Evolutionary conservation across 371 early-diverging fungal genomes (phyloP).

Genomic region (Mucor piriformis): DNA sequence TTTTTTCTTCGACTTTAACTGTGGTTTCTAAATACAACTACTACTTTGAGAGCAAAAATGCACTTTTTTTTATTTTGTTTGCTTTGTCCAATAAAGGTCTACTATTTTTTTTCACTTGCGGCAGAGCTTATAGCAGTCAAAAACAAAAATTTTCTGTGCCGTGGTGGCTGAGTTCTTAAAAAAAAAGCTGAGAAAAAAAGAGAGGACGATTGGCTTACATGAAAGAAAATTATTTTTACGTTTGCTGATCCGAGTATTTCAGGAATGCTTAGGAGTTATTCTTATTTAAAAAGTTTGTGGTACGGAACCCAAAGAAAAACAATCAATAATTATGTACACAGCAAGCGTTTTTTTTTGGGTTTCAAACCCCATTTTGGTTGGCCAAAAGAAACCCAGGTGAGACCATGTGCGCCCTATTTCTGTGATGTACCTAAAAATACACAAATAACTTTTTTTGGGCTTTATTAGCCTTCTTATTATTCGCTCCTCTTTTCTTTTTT

Average conservation of each 20-base stretch:
- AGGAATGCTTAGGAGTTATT: no score
- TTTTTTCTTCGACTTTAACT: background rate
- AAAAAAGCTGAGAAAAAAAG: conserved; percentile 1
- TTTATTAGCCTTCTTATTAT: background rate
- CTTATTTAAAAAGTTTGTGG: no score
- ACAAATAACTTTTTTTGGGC: conserved; percentile 3
- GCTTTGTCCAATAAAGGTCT: no score
- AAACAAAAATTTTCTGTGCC: no score
- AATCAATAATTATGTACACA: no score
- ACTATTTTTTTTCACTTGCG: no score
- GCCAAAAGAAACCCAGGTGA: conserved; percentile 8
- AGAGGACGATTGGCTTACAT: background rate
- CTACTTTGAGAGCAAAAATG: no score
- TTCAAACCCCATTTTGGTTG: background rate
- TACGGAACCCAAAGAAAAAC: background rate
- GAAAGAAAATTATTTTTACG: background rate
- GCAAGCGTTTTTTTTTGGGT: background rate
- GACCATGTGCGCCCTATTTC: conserved; percentile 4
- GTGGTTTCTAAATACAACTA: no score
- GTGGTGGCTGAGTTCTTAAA: background rate
- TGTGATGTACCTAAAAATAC: conserved; percentile 18
- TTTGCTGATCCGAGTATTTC: no score
- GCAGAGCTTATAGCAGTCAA: no score
- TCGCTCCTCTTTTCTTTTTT: conserved; percentile 3
- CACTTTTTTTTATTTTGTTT: no score